These are phyloP conservation scores for Starmera amethionina DNA, from an alignment of 805 yeast species.

Conservation along the genomic window DNA sequence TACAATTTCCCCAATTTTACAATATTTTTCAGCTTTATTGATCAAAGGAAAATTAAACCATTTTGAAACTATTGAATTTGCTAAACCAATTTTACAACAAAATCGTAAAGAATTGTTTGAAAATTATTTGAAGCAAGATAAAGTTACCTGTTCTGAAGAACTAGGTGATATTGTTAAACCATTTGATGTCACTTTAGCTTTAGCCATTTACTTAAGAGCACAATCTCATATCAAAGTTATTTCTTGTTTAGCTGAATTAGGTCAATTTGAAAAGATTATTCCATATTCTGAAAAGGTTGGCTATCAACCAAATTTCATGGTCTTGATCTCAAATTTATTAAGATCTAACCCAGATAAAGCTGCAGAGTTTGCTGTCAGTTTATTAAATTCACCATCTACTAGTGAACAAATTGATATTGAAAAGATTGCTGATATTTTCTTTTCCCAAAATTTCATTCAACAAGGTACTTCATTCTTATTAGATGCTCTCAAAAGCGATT, in stretches of 20 bases:
- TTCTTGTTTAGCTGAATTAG: conserved; percentile 84
- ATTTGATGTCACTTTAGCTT: conserved; percentile 73
- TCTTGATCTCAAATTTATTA: conserved; percentile 80
- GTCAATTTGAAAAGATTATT: conserved; percentile 90
- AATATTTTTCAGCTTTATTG: conserved; percentile 82
- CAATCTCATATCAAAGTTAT: conserved; percentile 83
- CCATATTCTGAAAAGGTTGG: conserved; percentile 89
- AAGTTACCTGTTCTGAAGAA: conserved; percentile 91
- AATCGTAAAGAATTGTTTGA: conserved; percentile 89
- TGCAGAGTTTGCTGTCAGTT: conserved; percentile 88
- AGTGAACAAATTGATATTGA: conserved; percentile 64
- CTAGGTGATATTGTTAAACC: conserved; percentile 94
- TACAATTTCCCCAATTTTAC: conserved; percentile 86
- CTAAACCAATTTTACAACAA: conserved; percentile 91
- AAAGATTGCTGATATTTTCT: conserved; percentile 84
- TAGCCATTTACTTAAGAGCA: conserved; percentile 84
- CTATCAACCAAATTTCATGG: conserved; percentile 83
- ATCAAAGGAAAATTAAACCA: conserved; percentile 91
- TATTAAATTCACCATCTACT: conserved; percentile 55
- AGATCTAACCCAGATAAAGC: conserved; percentile 97
- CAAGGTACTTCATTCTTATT: conserved; percentile 96
- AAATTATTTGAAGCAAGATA: conserved; percentile 94
- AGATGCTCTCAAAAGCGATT: conserved; percentile 90
- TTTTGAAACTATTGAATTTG: conserved; percentile 89
- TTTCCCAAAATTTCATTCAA: conserved; percentile 88